Evolutionary conservation across 2,329 filamentous ascomycete species (phyloP), one percentile per base, ranked within the genome.

Genomic region (Fulvia fulva): DNA sequence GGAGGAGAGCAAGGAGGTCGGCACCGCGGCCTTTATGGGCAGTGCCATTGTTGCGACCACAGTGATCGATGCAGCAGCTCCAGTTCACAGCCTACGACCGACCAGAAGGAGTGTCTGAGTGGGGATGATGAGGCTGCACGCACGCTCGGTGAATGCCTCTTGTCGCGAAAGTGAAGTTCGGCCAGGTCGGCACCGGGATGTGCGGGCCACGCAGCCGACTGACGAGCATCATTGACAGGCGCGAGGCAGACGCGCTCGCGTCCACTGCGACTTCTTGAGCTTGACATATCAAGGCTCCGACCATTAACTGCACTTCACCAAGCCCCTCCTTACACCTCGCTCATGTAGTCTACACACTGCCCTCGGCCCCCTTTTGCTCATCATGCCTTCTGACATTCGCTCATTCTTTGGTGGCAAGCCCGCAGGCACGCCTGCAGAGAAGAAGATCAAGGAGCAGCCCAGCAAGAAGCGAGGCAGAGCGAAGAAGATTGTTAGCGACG

Each of bases 331-430:
- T 19, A 5, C 14, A 41, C 3, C 12, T 26, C 12, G 44, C 44
- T 47, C 21, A 47, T 47, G 44, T 47, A 47, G 44, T 12, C 25
- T 6, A 11, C 37, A 41, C 37, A 41, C 44, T 16, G 6, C 19
- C 3, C 25, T 47, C 8, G 44, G 5, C 11, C 19, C 5, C 14
- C 19, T 5, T 16, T 47, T 25, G 44, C 44, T 22, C 53, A 56
- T 70, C 62, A 96, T 96, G 91, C 85, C 91, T 55, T 71, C 81
- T 63, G 93, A 97, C 75, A 97, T 97, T 70, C 84, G 92, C 70
- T 91, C 82, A 67, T 97, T 97, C 76, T 97, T 97, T 78, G 86
- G 88, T 56, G 85, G 88, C 61, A 91, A 91, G 74, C 84, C 85
- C 53, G 81, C 83, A 63, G 77, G 81, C 75, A 80, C 50, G 80